These are phyloP conservation scores for Yamadazyma phyllophila DNA, from an alignment of 805 yeast species.

Conservation along the genomic window DNA sequence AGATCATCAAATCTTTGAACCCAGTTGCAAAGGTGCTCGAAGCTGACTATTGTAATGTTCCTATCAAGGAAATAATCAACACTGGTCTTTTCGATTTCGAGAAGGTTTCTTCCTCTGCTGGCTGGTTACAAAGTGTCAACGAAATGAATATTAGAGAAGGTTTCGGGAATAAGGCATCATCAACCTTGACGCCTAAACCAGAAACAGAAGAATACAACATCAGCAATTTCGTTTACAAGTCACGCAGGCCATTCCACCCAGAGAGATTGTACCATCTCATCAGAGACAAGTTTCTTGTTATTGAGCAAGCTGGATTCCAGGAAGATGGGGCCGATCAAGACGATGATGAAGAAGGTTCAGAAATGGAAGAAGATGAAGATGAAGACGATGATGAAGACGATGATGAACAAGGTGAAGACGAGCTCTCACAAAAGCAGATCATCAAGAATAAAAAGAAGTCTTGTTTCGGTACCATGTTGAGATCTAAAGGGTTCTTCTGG, in stretches of 20 bases:
- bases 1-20: background rate
- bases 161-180: background rate
- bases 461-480: background rate
- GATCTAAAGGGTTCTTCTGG: background rate
- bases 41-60: background rate
- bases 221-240: background rate
- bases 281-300: background rate
- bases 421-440: background rate
- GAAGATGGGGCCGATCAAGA: background rate
- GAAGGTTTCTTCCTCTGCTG: background rate
- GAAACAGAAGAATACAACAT: background rate
- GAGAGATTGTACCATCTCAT: background rate
- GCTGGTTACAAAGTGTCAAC: background rate
- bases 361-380: background rate
- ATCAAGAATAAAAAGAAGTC: background rate
- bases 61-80: background rate
- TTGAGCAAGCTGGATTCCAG: background rate
- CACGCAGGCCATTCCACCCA: background rate
- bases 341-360: too few relatives aligned
- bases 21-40: background rate
- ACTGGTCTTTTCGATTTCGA: background rate
- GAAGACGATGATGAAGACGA: background rate
- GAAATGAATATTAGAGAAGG: background rate
- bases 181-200: background rate
- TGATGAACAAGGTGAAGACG: background rate